phyloP scores from a whole-genome alignment of 345 rosid genomes.

The Alliaria petiolata region DNA sequence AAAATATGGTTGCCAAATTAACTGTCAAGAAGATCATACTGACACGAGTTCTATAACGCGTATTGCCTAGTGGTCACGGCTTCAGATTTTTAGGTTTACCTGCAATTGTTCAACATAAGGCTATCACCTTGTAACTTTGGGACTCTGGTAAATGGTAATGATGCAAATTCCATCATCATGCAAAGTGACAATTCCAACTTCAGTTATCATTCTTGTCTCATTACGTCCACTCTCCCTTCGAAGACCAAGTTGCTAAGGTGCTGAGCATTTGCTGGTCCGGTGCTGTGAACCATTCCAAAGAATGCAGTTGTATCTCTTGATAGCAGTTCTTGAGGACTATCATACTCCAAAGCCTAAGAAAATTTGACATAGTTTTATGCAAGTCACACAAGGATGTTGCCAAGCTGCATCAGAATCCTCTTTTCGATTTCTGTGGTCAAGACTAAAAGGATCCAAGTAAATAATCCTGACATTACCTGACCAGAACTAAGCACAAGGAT shows the following conservation, averaged over 20 bases:
- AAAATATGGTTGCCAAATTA: too few relatives aligned
- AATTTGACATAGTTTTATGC: background rate
- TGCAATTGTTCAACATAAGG: background rate
- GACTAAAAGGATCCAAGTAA: background rate
- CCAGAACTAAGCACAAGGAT: conserved; percentile 87
- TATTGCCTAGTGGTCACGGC: background rate
- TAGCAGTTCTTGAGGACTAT: conserved; percentile 61
- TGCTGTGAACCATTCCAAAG: conserved; percentile 69
- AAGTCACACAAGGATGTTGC: background rate
- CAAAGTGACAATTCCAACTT: background rate
- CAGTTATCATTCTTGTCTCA: background rate
- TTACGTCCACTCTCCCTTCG: conserved; percentile 27
- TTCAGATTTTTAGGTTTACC: background rate
- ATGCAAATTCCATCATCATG: background rate
- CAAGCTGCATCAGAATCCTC: background rate
- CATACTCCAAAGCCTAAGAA: conserved; percentile 63
- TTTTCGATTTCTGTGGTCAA: background rate
- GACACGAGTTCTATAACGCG: background rate
- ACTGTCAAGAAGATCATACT: too few relatives aligned
- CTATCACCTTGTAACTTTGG: background rate
- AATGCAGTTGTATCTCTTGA: conserved; percentile 54
- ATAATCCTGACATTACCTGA: conserved; percentile 41
- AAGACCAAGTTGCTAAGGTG: conserved; percentile 59
- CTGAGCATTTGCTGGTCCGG: conserved; percentile 71
- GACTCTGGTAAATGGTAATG: background rate